phyloP scores from a whole-genome alignment of 306 rosid genomes.

The Cucurbita ficifolia region DNA sequence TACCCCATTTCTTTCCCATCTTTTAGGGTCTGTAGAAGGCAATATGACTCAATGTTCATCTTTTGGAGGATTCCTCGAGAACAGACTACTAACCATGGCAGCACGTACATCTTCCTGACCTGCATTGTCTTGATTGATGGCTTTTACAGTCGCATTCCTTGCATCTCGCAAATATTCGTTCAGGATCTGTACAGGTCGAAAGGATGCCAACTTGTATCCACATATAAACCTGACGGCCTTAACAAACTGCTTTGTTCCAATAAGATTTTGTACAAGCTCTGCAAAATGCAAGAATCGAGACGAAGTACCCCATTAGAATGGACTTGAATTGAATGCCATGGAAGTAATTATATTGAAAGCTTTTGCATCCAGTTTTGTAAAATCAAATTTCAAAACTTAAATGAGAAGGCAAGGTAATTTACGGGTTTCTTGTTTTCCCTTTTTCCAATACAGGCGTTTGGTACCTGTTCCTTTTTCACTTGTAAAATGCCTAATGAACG shows the following conservation, averaged over 20 bases:
- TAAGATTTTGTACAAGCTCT: conserved; percentile 30
- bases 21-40: not conserved
- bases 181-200: conserved; percentile 25
- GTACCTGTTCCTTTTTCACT: not conserved
- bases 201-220: conserved; percentile 29
- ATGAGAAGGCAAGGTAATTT: not conserved
- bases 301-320: not conserved
- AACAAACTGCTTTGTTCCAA: conserved; percentile 20
- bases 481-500: too few species aligned
- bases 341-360: too few species aligned
- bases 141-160: not conserved
- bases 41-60: not conserved
- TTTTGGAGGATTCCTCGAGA: not conserved
- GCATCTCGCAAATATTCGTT: conserved; percentile 9
- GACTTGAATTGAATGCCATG: too few species aligned
- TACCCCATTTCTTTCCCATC: not conserved
- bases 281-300: not conserved
- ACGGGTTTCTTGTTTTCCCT: not conserved
- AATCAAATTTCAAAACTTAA: not conserved
- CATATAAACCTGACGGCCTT: conserved; percentile 45
- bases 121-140: not conserved
- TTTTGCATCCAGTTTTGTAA: not conserved
- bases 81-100: not conserved
- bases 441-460: too few species aligned
- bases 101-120: conserved; percentile 17